These are phyloP conservation scores for Neophaeococcomyces aloes DNA, from an alignment of 2,329 filamentous ascomycete species.

Conservation along the genomic window DNA sequence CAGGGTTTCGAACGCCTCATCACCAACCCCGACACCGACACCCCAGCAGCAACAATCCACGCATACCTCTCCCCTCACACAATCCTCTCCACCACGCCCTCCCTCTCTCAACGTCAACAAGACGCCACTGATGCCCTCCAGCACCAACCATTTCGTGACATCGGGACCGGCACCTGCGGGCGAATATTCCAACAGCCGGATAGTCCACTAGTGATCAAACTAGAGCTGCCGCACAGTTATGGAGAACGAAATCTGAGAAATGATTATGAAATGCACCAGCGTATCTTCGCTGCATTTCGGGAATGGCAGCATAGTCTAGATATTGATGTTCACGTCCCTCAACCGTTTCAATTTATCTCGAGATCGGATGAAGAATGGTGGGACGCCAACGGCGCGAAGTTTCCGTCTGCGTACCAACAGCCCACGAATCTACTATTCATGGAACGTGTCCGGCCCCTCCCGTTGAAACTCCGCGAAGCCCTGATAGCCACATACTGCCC, in stretches of 20 bases:
- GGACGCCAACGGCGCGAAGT: slow-evolving; percentile 7
- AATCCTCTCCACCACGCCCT: no score
- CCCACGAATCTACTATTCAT: slow-evolving; percentile 25
- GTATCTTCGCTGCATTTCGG: slow-evolving; percentile 10
- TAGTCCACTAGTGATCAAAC: not conserved
- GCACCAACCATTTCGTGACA: not conserved
- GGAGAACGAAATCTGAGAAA: slow-evolving; percentile 12
- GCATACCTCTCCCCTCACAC: no score
- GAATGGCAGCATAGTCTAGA: slow-evolving; percentile 7
- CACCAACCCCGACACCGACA: no score
- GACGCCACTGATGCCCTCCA: no score
- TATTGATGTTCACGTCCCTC: slow-evolving; percentile 9
- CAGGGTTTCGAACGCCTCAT: no score
- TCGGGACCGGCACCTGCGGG: not conserved
- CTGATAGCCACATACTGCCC: slow-evolving; percentile 30
- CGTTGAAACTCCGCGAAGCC: slow-evolving; percentile 19
- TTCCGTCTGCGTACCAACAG: slow-evolving; percentile 8
- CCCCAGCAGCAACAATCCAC: no score
- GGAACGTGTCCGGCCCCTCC: slow-evolving; percentile 29
- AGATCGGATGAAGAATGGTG: slow-evolving; percentile 8
- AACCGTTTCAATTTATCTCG: slow-evolving; percentile 10
- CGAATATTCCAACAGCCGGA: not conserved
- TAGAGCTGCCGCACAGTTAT: not conserved
- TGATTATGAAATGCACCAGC: slow-evolving; percentile 26
- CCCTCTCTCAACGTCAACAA: no score